Evolutionary conservation across 1,139 yeast genomes (phyloP).

Genomic region (Diutina mesorugosa): DNA sequence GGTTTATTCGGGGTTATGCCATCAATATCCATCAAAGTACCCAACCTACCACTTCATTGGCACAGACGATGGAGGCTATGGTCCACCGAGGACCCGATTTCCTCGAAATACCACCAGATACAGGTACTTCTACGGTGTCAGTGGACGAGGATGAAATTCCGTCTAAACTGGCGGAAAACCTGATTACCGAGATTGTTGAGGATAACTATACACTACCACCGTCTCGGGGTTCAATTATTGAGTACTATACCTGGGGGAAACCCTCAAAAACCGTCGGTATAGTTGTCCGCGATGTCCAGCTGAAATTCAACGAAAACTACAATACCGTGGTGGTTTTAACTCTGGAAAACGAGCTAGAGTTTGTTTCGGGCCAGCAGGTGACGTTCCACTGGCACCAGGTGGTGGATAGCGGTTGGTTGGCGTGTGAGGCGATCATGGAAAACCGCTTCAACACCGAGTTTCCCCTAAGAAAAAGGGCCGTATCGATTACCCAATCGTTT

Average conservation of each 20-base stretch:
- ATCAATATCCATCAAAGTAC: no score
- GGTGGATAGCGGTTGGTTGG: constrained; percentile 12
- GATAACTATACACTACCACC: constrained; percentile 13
- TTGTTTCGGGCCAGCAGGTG: constrained; percentile 15
- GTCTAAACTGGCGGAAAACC: neutral
- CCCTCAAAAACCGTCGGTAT: constrained; percentile 14
- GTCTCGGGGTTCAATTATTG: constrained; percentile 21
- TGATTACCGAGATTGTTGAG: constrained; percentile 7
- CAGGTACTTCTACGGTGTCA: no score
- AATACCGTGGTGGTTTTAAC: constrained; percentile 22
- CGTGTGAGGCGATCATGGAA: constrained; percentile 9
- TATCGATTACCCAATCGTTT: constrained; percentile 12
- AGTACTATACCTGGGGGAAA: constrained; percentile 10
- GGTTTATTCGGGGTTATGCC: no score
- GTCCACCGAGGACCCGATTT: neutral
- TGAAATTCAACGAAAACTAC: constrained; percentile 21
- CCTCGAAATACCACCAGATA: neutral
- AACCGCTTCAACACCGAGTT: constrained; percentile 12
- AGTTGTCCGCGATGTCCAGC: constrained; percentile 17
- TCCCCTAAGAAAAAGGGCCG: constrained; percentile 10
- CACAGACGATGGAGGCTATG: neutral
- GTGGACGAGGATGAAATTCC: no score
- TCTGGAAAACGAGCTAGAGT: constrained; percentile 15
- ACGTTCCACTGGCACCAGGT: constrained; percentile 17
- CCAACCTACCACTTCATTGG: neutral